Percentiles rank a stretch among this genome's conserved stretches.
Conservation (phyloP, 2,329 filamentous ascomycete species). For the Scytalidium sp. region DNA sequence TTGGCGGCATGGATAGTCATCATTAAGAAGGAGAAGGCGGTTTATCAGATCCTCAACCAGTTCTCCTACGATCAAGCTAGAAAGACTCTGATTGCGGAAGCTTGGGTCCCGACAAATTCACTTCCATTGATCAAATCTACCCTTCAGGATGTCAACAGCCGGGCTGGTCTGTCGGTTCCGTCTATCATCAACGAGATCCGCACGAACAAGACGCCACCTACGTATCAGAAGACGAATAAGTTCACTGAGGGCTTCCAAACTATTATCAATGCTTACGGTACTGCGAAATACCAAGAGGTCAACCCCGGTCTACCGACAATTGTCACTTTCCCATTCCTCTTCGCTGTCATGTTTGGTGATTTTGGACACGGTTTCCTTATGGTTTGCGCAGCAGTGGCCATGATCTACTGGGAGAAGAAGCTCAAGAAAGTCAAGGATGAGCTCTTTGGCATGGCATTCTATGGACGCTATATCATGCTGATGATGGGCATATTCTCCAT, state of each 20-base stretch:
- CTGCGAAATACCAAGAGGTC: constrained; percentile 94
- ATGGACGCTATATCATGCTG: constrained; percentile 95
- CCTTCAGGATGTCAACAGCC: constrained; percentile 93
- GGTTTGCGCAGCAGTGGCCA: constrained; percentile 75
- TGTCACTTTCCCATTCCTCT: constrained; percentile 98
- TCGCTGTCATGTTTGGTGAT: constrained; percentile 99
- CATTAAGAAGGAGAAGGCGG: constrained; percentile 96
- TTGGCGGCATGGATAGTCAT: constrained; percentile 97
- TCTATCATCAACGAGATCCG: constrained; percentile 98
- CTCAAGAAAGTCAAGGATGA: constrained; percentile 92
- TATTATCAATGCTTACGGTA: constrained; percentile 98
- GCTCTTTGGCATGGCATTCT: constrained; percentile 97
- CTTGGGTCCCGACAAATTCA: constrained; percentile 93
- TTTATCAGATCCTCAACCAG: constrained; percentile 91
- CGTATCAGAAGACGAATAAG: constrained; percentile 97
- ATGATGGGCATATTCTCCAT: constrained; percentile 98
- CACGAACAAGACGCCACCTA: constrained; percentile 96
- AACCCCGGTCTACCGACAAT: constrained; percentile 95
- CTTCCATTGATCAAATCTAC: constrained; percentile 87
- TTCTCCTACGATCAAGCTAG: constrained; percentile 96
- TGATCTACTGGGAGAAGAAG: constrained; percentile 96
- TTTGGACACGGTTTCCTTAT: constrained; percentile 92
- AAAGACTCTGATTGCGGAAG: constrained; percentile 95
- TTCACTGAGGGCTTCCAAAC: constrained; percentile 98
- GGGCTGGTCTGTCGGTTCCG: constrained; percentile 91